Base-by-base conservation (phyloP, 140 eudicot genomes). In the Flaveria floridana region DNA sequence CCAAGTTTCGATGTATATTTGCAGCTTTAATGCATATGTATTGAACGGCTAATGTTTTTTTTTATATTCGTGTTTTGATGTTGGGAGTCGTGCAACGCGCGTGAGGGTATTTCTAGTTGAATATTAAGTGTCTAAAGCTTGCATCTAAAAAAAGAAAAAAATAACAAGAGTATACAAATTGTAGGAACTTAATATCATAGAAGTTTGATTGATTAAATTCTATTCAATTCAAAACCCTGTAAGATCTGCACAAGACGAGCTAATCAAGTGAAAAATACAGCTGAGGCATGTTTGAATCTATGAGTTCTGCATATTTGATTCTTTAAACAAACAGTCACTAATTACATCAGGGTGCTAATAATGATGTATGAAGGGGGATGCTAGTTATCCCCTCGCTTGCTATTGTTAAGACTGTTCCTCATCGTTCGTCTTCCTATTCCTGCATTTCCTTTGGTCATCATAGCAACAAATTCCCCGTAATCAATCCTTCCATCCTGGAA, bases 401-500 rank as follows among this genome's bases (percentile, higher is more conserved):
- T 87, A 56, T 85, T 86, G 70, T 92, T 89, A 71, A 92, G 76
- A 81, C 98, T 92, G 42, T 87, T 92, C 39, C 98, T 78, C 98
- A 93, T 93, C 2, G 98, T 93, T 75, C 96, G 82, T 48, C 97
- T 89, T 73, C 97, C 98, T 5, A 93, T 77, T 52, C 97, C 95
- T 20, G 87, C 92, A 83, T 88, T 88, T 70, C 96, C 96, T 72
- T 90, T 93, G 68, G 87, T 89, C 98, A 93, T 93, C 98, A 93
- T 93, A 28, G 96, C 97, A 15, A 90, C 98, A 51, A 93, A 93
- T 78, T 93, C 98, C 52, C 95, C 90, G 56, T 93, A 93, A 78
- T 93, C 98, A 12, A 93, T 93, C 76, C 85, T 84, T 64, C 98
- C 97, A 62, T 93, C 98, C 98, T 92, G 87, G 6, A 80, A 78